These are phyloP conservation scores for Carex arenaria DNA, from an alignment of 202 grass and related monocot genomes.

Conservation along the genomic window DNA sequence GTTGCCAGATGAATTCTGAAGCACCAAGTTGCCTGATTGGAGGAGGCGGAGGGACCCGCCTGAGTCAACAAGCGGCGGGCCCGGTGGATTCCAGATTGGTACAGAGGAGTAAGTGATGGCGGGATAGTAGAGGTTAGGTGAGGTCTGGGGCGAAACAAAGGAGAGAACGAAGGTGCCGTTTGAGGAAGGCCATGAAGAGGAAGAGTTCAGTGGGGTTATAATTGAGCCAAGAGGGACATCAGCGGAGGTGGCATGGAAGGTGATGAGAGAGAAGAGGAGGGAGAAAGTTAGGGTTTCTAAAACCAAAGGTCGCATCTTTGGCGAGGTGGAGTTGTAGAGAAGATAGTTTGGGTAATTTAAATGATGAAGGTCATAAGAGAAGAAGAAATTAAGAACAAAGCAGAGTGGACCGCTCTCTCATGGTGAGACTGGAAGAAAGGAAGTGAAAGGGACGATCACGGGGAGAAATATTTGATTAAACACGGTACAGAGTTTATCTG, in stretches of 20 bases:
- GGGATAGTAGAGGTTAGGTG: constrained; percentile 64
- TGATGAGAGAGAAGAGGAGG: constrained; percentile 26
- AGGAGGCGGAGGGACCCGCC: constrained; percentile 49
- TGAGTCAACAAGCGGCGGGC: constrained; percentile 52
- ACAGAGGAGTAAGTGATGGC: constrained; percentile 57
- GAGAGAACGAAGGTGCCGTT: constrained; percentile 49
- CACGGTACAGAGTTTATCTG: not conserved
- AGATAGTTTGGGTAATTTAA: not conserved
- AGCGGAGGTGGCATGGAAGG: constrained; percentile 24
- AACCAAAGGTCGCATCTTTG: constrained; percentile 31
- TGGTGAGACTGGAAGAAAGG: not conserved
- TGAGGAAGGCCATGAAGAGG: constrained; percentile 46
- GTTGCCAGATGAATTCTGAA: constrained; percentile 55
- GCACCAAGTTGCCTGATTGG: constrained; percentile 54
- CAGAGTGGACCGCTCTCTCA: not conserved
- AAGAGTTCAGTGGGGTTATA: constrained; percentile 34
- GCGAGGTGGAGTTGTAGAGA: not conserved
- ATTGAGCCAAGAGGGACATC: constrained; percentile 55
- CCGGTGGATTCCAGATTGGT: constrained; percentile 57
- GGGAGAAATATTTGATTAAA: not conserved
- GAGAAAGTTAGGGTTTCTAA: not conserved
- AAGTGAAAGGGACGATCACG: not conserved
- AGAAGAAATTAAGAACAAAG: not conserved
- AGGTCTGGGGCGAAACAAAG: constrained; percentile 44
- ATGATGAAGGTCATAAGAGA: not conserved